Conservation (phyloP, 495 filamentous ascomycete species). For the Cercophora newfieldiana region DNA sequence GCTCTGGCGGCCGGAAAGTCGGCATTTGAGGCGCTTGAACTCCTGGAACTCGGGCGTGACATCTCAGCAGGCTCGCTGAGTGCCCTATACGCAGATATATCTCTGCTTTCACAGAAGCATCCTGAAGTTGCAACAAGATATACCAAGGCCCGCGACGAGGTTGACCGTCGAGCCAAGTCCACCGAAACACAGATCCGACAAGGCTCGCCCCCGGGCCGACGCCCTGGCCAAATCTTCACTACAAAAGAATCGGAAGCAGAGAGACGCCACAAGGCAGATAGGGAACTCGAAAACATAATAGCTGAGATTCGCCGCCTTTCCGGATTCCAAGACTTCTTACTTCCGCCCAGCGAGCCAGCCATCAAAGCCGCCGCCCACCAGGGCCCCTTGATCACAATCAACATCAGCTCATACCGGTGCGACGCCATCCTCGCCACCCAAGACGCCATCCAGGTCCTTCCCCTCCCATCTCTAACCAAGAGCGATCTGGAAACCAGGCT, state of each 20-base stretch:
- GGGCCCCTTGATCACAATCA: background rate
- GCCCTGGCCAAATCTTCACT: background rate
- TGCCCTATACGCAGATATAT: background rate
- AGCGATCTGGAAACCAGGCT: background rate
- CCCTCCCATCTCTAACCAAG: background rate
- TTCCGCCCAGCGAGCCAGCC: background rate
- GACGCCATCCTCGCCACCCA: background rate
- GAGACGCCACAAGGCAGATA: background rate
- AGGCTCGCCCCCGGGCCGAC: background rate
- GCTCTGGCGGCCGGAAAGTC: background rate
- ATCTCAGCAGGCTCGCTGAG: background rate
- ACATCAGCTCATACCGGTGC: background rate
- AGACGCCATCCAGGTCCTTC: background rate
- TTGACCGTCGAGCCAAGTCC: background rate
- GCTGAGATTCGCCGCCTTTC: background rate
- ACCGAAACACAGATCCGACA: background rate
- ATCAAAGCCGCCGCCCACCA: background rate
- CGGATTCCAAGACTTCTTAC: background rate
- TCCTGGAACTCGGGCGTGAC: background rate
- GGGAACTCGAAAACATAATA: background rate
- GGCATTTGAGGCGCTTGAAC: background rate
- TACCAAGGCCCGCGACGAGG: background rate
- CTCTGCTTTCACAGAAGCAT: background rate
- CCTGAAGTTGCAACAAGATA: background rate
- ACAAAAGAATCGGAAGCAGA: background rate